A percentile compares a stretch with the other conserved stretches of the same genome.
Conservation (phyloP, 2,329 filamentous ascomycete genomes). For the Sclerotinia trifoliorum region DNA sequence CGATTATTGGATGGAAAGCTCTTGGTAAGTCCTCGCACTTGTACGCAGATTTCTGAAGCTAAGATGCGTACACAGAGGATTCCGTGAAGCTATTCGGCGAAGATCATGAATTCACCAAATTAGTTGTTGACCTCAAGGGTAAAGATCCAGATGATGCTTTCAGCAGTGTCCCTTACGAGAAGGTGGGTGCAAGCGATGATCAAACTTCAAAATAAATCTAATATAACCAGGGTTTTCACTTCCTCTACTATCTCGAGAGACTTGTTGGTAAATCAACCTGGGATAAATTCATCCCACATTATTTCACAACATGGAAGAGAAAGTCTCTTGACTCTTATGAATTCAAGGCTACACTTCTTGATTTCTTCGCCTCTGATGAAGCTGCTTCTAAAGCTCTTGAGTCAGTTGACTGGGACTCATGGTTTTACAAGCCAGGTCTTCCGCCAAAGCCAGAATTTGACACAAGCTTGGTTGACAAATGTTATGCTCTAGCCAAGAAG, state of each 20-base stretch:
- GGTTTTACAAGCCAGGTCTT: slow-evolving; percentile 84
- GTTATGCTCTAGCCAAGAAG: slow-evolving; percentile 76
- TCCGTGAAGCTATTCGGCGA: slow-evolving; percentile 74
- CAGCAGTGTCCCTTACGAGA: slow-evolving; percentile 89
- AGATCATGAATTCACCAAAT: slow-evolving; percentile 89
- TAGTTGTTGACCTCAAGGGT: slow-evolving; percentile 82
- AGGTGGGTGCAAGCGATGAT: slow-evolving; percentile 43
- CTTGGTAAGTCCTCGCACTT: slow-evolving; percentile 35
- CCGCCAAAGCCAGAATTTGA: slow-evolving; percentile 91
- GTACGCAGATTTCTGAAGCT: neutral
- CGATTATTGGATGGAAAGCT: slow-evolving; percentile 94
- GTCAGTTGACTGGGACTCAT: slow-evolving; percentile 82
- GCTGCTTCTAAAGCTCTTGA: slow-evolving; percentile 61
- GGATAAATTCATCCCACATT: slow-evolving; percentile 93
- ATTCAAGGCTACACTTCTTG: slow-evolving; percentile 83
- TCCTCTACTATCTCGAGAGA: slow-evolving; percentile 86
- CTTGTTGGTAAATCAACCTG: slow-evolving; percentile 83
- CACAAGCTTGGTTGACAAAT: slow-evolving; percentile 79
- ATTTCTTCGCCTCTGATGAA: slow-evolving; percentile 75
- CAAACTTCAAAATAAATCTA: neutral
- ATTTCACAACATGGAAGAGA: slow-evolving; percentile 80
- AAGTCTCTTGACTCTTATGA: slow-evolving; percentile 92
- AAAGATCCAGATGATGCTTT: slow-evolving; percentile 96
- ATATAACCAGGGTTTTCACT: slow-evolving; percentile 67
- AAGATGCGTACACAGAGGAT: slow-evolving; percentile 53